These are phyloP conservation scores for Sclerotinia sclerotiorum DNA, from an alignment of 2,329 filamentous ascomycete species.

Conservation along the genomic window DNA sequence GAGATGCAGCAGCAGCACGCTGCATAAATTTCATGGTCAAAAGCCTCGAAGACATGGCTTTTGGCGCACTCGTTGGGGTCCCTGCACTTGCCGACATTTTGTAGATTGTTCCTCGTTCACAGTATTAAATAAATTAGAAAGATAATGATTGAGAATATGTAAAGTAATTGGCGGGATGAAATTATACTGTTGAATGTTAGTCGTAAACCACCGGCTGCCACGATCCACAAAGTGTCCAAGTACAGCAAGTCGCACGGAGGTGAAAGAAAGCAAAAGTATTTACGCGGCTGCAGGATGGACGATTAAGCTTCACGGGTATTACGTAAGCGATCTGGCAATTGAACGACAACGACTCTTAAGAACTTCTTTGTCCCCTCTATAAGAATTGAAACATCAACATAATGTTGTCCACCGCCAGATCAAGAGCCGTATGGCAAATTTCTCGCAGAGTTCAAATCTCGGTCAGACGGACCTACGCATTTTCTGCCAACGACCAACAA, in stretches of 20 bases:
- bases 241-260: slow-evolving; percentile 12
- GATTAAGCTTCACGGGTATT: slow-evolving; percentile 20
- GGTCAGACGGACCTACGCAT: slow-evolving; percentile 36
- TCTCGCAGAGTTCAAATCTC: slow-evolving; percentile 40
- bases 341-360: slow-evolving; percentile 17
- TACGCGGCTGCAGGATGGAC: slow-evolving; percentile 12
- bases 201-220: not conserved
- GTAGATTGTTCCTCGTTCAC: slow-evolving; percentile 17
- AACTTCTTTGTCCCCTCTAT: slow-evolving; percentile 2
- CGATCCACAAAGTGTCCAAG: not conserved
- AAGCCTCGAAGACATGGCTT: slow-evolving; percentile 81
- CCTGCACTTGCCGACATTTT: slow-evolving; percentile 35
- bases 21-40: slow-evolving; percentile 99
- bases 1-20: slow-evolving; percentile 67
- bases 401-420: slow-evolving; percentile 48
- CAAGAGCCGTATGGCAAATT: slow-evolving; percentile 43
- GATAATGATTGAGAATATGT: not conserved
- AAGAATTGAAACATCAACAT: slow-evolving; percentile 38
- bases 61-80: slow-evolving; percentile 47
- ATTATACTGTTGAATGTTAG: not conserved
- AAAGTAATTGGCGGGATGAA: not conserved
- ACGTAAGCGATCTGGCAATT: slow-evolving; percentile 13
- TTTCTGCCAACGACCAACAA: slow-evolving; percentile 53
- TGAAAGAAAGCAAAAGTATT: slow-evolving; percentile 17
- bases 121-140: not conserved